Evolutionary conservation across 1,139 yeast species (phyloP), one percentile per base, ranked within the genome.

Genomic region (Kurtzmaniella natalensis): DNA sequence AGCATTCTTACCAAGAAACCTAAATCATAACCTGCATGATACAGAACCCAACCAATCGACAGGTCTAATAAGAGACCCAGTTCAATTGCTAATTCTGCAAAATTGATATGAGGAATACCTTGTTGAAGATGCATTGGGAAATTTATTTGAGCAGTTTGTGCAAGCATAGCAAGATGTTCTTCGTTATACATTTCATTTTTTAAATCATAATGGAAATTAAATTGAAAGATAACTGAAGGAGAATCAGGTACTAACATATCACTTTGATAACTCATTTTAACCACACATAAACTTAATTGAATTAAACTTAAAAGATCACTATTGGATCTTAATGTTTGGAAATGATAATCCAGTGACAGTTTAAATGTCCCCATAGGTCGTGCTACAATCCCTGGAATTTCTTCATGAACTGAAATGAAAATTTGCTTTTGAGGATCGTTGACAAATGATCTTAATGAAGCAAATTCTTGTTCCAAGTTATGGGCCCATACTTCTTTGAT

Each of bases 301-400:
- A 92, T 81, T 45, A 92, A 76, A 46, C 82, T 82, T 43, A 89
- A 63, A 37, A 92, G 69, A 58, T 94, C 98, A 3, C 94, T 86
- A 57, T 92, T 92, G 7, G 94, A 73, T 50, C 98, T 74, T 60
- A 92, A 73, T 0, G 97, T 92, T 59, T 92, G 98, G 55, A 92
- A 92, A 58, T 92, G 97, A 58, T 88, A 92, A 56, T 92, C 98
- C 19, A 86, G 75, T 10, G 94, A 84, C 7, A 94, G 79, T 49
- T 87, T 80, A 61, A 92, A 92, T 8, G 88, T 78, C n/a, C 98
- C 98, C 41, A 92, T 86, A 9, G 98, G 98, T 46, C 98, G 75
- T 1, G 96, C 96, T 18, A 92, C 85, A 22, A 94, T 86, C 0
- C 98, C 98, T 0, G 96, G 96, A 53, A 92, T 88, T 57, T 92